Percentiles rank a stretch among this genome's conserved stretches.
Evolutionary conservation across 1,284 basidiomycete species (phyloP).

Genomic region (Irpex rosettiformis): DNA sequence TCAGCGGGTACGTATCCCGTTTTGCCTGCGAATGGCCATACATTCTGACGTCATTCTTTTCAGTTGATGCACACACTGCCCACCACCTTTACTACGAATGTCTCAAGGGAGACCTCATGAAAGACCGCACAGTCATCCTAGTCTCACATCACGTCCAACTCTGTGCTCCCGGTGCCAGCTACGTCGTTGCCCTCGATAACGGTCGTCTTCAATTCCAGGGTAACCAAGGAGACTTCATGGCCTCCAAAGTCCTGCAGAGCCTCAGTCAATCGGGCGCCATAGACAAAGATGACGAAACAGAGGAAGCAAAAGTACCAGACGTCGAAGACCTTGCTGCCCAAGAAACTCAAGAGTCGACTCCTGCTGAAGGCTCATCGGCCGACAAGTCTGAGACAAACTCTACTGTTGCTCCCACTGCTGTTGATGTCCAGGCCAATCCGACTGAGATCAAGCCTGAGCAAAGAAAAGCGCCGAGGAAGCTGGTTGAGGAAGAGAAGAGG

Average conservation of each 20-base stretch:
- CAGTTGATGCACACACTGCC: slow-evolving; percentile 87
- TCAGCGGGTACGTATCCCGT: slow-evolving; percentile 49
- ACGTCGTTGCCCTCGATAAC: slow-evolving; percentile 83
- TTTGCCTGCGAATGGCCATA: not conserved
- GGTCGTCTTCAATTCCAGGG: slow-evolving; percentile 80
- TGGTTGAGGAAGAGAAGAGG: slow-evolving; percentile 88
- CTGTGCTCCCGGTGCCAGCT: slow-evolving; percentile 64
- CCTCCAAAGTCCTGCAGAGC: slow-evolving; percentile 60
- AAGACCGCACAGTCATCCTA: slow-evolving; percentile 77
- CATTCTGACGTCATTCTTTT: not conserved
- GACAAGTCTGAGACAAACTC: slow-evolving; percentile 46
- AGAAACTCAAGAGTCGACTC: not conserved
- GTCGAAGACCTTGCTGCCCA: slow-evolving; percentile 22
- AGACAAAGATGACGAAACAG: slow-evolving; percentile 36
- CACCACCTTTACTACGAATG: slow-evolving; percentile 82
- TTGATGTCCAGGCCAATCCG: slow-evolving; percentile 27
- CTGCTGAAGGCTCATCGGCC: slow-evolving; percentile 6
- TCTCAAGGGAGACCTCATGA: slow-evolving; percentile 80
- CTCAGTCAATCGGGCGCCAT: slow-evolving; percentile 63
- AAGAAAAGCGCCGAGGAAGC: slow-evolving; percentile 75
- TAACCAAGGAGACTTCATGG: slow-evolving; percentile 60
- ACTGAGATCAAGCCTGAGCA: slow-evolving; percentile 36
- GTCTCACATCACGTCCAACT: slow-evolving; percentile 91
- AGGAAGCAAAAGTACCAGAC: slow-evolving; percentile 21
- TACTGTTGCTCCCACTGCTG: slow-evolving; percentile 32